Evolutionary conservation across 495 filamentous ascomycete species (phyloP), one percentile per base, ranked within the genome.

Genomic region (Lasiosphaeria ovina): DNA sequence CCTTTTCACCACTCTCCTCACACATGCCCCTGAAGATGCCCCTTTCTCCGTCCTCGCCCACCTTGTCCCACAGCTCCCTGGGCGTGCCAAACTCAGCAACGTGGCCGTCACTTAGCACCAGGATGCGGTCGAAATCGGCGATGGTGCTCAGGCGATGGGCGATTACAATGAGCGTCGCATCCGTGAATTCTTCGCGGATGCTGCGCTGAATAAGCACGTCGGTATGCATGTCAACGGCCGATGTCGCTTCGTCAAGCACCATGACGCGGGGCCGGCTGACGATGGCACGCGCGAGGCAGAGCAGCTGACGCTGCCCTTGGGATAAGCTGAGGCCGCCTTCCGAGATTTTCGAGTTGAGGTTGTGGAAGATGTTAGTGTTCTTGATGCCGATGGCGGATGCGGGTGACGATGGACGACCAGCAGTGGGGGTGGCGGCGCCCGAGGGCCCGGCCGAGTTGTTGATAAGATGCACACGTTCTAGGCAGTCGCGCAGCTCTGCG

Each of bases 191-290:
- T 51, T 89, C 85, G 14, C 91, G 82, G 62, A 96, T 95, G 52
- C 83, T 88, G 11, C 87, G 80, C 74, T 96, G 91, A 62, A 97
- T 94, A 14, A 93, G 75, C 6, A 82, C 77, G 70, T 97, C 92
- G 0, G 90, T 94, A 42, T 86, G 83, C 87, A 91, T 92, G 72
- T 96, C 92, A 4, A 97, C 90, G 3, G 92, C 89, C 4, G 85
- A 89, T 0, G 92, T 97, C 0, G 92, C 92, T 74, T 97, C 92
- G 68, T 97, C 92, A 9, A 97, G 80, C 8, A 97, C 85, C 83
- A 97, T 88, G 60, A 97, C 87, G 65, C 89, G 89, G 10, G 91
- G 90, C 0, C 85, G 81, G 4, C 85, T 78, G 35, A 95, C 86
- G 66, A 96, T 93, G 40, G 92, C 92, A 6, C 92, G 87, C 0